Percentiles rank a stretch among this genome's conserved stretches.
phyloP scores from a whole-genome alignment of 176 grass and related monocot genomes.

The Pontederia paniculata region DNA sequence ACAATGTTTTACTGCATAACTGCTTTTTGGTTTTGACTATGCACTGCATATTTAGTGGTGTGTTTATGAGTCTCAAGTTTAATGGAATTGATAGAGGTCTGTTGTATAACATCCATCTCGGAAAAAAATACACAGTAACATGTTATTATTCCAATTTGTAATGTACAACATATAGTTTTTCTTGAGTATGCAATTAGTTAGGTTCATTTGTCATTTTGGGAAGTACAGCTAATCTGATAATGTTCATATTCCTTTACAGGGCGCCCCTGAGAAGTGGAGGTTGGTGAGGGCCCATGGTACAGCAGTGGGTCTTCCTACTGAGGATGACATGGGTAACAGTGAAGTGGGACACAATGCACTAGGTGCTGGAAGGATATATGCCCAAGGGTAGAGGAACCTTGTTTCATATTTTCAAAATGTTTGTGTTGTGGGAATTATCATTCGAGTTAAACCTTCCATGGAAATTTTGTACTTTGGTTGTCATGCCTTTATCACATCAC shows the following conservation, averaged over 20 bases:
- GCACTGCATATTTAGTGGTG: no score
- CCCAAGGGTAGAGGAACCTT: constrained; percentile 60
- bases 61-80: no score
- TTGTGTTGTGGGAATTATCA: background rate
- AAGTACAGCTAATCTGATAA: no score
- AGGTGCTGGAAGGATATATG: constrained; percentile 76
- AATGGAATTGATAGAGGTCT: no score
- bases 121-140: no score
- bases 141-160: no score
- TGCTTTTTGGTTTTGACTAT: no score
- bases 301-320: constrained; percentile 80
- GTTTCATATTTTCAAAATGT: background rate
- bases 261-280: constrained; percentile 83
- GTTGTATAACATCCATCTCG: no score
- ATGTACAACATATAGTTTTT: no score
- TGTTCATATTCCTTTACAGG: constrained; percentile 20
- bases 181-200: background rate
- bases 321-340: constrained; percentile 99
- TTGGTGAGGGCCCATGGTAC: constrained; percentile 92
- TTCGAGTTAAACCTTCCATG: no score
- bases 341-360: constrained; percentile 99
- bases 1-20: no score
- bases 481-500: background rate
- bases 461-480: no score
- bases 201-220: background rate